These are phyloP conservation scores for Chrysoporthe deuterocubensis DNA, from an alignment of 2,329 filamentous ascomycete genomes.

Conservation along the genomic window DNA sequence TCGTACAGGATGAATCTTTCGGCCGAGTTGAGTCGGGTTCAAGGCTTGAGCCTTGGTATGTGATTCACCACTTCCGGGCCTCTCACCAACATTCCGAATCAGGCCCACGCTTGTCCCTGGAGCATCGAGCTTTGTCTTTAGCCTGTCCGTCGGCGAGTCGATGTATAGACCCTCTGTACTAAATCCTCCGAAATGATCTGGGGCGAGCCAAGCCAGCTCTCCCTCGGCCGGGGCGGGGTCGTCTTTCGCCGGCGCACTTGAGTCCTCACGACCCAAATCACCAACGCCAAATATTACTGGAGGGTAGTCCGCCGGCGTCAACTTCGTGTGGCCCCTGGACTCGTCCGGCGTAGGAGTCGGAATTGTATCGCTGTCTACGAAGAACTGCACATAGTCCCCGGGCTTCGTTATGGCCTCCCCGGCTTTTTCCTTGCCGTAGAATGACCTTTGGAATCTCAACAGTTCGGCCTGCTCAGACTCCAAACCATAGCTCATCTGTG, in stretches of 20 bases:
- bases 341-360: constrained; percentile 36
- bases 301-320: constrained; percentile 21
- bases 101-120: constrained; percentile 18
- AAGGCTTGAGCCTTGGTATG: not conserved
- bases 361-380: constrained; percentile 41
- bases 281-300: constrained; percentile 20
- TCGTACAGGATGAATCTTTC: not conserved
- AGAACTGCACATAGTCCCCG: constrained; percentile 71
- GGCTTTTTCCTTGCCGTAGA: constrained; percentile 41
- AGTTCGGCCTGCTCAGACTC: constrained; percentile 55
- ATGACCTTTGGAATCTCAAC: constrained; percentile 56
- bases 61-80: too few relatives aligned
- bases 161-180: constrained; percentile 28
- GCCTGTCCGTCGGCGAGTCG: constrained; percentile 24
- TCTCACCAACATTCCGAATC: not conserved
- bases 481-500: constrained; percentile 58
- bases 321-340: not conserved
- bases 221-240: not conserved
- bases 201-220: not conserved
- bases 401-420: constrained; percentile 62
- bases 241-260: not conserved
- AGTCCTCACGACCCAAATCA: constrained; percentile 13
- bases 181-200: constrained; percentile 24
- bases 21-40: not conserved
- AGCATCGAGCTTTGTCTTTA: constrained; percentile 32